These are phyloP conservation scores for Syncephalis plumigaleata DNA, from an alignment of 371 early-diverging fungal genomes.

Conservation along the genomic window DNA sequence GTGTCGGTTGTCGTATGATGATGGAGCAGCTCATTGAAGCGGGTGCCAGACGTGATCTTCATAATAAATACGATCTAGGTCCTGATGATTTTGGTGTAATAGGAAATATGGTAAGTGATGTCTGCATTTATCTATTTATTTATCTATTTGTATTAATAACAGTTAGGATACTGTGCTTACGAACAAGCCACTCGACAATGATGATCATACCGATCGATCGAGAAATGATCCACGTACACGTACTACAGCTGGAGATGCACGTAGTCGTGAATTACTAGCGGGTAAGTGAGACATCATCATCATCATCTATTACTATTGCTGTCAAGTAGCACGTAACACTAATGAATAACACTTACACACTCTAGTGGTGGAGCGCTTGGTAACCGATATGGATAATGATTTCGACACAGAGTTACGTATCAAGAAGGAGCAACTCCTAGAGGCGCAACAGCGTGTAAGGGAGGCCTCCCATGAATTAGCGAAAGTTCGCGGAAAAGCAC, in stretches of 20 bases:
- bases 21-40: conserved; percentile 50
- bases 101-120: background rate
- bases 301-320: no score
- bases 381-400: conserved; percentile 45
- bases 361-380: conserved; percentile 45
- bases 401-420: conserved; percentile 34
- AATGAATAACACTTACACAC: background rate
- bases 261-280: background rate
- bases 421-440: conserved; percentile 37
- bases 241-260: background rate
- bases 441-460: conserved; percentile 35
- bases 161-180: background rate
- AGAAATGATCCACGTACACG: background rate
- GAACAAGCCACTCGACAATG: background rate
- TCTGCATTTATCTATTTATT: background rate
- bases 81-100: conserved; percentile 34
- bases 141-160: background rate
- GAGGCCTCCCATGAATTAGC: conserved; percentile 43
- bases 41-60: conserved; percentile 53
- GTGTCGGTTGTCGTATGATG: conserved; percentile 42
- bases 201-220: background rate
- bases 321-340: no score
- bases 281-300: no score
- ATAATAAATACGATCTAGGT: conserved; percentile 53
- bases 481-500: conserved; percentile 35